Percentiles rank a stretch among this genome's conserved stretches.
Evolutionary conservation across 31 red algal species (phyloP).

Genomic region (Asparagopsis taxiformis): DNA sequence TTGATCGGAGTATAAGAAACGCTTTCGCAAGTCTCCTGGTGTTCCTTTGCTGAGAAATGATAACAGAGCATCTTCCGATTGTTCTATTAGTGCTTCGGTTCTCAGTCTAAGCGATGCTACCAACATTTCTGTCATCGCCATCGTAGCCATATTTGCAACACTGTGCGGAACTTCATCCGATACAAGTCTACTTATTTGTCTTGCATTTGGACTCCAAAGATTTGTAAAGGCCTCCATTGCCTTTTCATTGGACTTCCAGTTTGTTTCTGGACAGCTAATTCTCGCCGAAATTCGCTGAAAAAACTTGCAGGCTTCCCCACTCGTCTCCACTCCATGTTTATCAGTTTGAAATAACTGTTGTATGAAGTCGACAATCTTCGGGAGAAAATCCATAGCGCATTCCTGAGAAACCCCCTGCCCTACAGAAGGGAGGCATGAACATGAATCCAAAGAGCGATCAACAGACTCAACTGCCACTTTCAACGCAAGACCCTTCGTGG

Average conservation of each 20-base stretch:
- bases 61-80: constrained; percentile 15
- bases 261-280: neutral
- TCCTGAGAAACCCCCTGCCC: neutral
- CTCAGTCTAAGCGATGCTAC: constrained; percentile 29
- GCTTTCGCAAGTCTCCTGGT: constrained; percentile 18
- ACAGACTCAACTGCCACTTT: constrained; percentile 38
- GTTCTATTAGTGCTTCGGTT: constrained; percentile 5
- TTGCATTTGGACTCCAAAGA: constrained; percentile 40
- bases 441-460: constrained; percentile 40
- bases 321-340: constrained; percentile 33
- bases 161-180: constrained; percentile 44
- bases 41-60: constrained; percentile 27
- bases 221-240: constrained; percentile 27
- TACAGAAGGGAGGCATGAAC: constrained; percentile 15
- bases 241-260: neutral
- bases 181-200: constrained; percentile 35
- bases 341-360: constrained; percentile 31
- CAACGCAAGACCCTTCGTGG: constrained; percentile 34
- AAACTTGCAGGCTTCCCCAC: constrained; percentile 52
- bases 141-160: constrained; percentile 39
- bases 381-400: constrained; percentile 59
- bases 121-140: constrained; percentile 36
- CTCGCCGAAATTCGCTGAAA: constrained; percentile 41
- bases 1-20: constrained; percentile 46
- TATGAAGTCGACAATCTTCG: constrained; percentile 56